These are phyloP conservation scores for Colletotrichum sp. DNA, from an alignment of 2,329 filamentous ascomycete species.

Conservation along the genomic window DNA sequence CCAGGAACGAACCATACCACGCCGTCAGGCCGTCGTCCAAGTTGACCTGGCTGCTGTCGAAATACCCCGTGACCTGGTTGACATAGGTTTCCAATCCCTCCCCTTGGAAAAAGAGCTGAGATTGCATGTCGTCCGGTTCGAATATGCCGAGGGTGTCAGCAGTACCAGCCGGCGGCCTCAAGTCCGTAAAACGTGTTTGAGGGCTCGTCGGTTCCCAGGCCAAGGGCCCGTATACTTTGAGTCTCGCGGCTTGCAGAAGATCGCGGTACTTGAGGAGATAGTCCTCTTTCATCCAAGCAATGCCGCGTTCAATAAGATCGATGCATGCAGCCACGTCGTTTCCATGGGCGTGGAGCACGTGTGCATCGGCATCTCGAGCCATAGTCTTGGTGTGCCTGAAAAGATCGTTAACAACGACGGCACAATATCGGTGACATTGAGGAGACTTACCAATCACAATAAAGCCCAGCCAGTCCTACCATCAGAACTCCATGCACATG, in stretches of 20 bases:
- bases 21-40: constrained; percentile 20
- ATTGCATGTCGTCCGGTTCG: not conserved
- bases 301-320: constrained; percentile 14
- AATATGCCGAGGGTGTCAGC: not conserved
- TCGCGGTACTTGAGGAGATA: constrained; percentile 5
- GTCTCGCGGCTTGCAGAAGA: constrained; percentile 18
- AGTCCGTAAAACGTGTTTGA: not conserved
- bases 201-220: not conserved
- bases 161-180: not conserved
- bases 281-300: not conserved
- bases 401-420: not conserved
- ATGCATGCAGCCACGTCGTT: constrained; percentile 19
- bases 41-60: constrained; percentile 9
- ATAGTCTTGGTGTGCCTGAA: constrained; percentile 3
- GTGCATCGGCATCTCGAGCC: not conserved
- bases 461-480: constrained; percentile 25
- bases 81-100: constrained; percentile 20
- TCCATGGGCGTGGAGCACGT: constrained; percentile 1
- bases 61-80: constrained; percentile 21
- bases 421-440: not conserved
- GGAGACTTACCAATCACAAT: constrained; percentile 27
- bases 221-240: constrained; percentile 18
- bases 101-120: constrained; percentile 1
- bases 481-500: constrained; percentile 25
- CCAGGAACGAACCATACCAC: constrained; percentile 21